These are phyloP conservation scores for Entophlyctis luteolus DNA, from an alignment of 192 early-diverging fungal species.

Conservation along the genomic window DNA sequence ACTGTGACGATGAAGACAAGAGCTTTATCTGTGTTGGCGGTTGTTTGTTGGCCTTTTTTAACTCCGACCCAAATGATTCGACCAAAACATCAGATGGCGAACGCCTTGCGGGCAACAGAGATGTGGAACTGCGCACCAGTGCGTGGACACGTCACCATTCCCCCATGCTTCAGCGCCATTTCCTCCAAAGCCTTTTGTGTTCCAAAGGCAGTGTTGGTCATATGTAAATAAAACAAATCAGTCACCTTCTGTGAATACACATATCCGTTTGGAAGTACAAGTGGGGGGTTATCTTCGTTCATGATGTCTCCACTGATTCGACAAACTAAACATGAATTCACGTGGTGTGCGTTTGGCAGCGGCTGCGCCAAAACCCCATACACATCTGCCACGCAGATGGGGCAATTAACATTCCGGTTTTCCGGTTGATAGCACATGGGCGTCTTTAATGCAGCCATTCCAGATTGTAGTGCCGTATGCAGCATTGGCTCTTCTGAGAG, in stretches of 20 bases:
- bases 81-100: constrained; percentile 27
- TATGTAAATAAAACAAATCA: not conserved
- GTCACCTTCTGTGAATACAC: constrained; percentile 84
- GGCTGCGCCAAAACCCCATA: constrained; percentile 79
- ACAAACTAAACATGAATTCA: constrained; percentile 93
- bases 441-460: constrained; percentile 90
- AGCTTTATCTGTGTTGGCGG: too few relatives aligned
- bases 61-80: too few relatives aligned
- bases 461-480: constrained; percentile 88
- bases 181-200: constrained; percentile 36
- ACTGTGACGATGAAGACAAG: too few relatives aligned
- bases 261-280: constrained; percentile 93
- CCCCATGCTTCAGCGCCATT: constrained; percentile 34
- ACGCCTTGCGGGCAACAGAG: constrained; percentile 37
- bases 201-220: not conserved
- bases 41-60: too few relatives aligned
- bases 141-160: constrained; percentile 34
- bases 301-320: constrained; percentile 87
- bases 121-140: constrained; percentile 32
- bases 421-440: constrained; percentile 71
- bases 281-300: constrained; percentile 93
- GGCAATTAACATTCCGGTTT: constrained; percentile 89
- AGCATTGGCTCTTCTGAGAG: constrained; percentile 84
- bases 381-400: constrained; percentile 81
- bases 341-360: constrained; percentile 89